phyloP scores from a whole-genome alignment of 2,329 filamentous ascomycete genomes.

The Ophiostoma sp. region DNA sequence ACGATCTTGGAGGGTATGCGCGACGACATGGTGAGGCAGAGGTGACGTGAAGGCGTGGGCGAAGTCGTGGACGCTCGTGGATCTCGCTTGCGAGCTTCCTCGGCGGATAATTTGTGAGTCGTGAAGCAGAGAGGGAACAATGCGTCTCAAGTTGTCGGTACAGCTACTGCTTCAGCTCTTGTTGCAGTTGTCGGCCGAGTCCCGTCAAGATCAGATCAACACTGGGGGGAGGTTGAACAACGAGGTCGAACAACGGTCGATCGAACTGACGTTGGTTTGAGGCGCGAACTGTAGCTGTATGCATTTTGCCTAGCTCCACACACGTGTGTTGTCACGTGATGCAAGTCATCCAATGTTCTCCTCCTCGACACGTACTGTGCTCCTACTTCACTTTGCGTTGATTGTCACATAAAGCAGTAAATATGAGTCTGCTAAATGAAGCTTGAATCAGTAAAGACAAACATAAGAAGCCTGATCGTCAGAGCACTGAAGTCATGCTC shows the following conservation, averaged over 20 bases:
- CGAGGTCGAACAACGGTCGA: not conserved
- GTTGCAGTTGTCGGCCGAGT: not conserved
- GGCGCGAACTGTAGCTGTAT: not conserved
- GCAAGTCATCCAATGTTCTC: too few relatives aligned
- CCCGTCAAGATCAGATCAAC: not conserved
- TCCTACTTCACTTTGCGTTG: too few relatives aligned
- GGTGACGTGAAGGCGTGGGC: not conserved
- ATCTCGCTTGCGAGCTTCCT: not conserved
- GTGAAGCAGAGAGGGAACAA: too few relatives aligned
- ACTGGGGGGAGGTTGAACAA: not conserved
- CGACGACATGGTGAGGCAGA: constrained; percentile 39
- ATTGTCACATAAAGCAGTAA: too few relatives aligned
- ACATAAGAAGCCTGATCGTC: too few relatives aligned
- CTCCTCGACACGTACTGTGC: too few relatives aligned
- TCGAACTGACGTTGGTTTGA: not conserved
- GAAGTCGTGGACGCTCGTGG: too few relatives aligned
- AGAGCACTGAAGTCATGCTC: not conserved
- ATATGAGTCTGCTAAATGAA: too few relatives aligned
- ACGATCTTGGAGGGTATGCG: constrained; percentile 74
- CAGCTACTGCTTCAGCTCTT: too few relatives aligned
- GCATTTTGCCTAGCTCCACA: constrained; percentile 10
- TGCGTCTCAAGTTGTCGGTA: too few relatives aligned
- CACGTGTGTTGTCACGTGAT: not conserved
- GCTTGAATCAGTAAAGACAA: too few relatives aligned
- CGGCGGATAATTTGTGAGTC: too few relatives aligned